Percentiles rank a stretch among this genome's conserved stretches.
Conservation (phyloP, 2,329 filamentous ascomycete species). For the Orbilia javanica region DNA sequence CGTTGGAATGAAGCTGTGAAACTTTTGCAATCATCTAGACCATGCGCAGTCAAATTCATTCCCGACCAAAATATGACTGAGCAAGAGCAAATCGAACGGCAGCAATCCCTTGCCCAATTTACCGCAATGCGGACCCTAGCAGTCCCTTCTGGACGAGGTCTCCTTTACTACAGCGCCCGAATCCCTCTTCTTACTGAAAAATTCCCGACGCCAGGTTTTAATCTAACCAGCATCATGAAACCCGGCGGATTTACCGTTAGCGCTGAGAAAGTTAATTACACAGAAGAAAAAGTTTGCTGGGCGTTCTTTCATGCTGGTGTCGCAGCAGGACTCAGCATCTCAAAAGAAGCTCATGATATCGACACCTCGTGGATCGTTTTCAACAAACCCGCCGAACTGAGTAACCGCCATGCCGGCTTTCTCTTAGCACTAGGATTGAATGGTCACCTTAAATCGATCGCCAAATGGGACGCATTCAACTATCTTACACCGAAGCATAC, state of each 20-base stretch:
- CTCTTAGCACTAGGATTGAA: slow-evolving; percentile 90
- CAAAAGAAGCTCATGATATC: slow-evolving; percentile 88
- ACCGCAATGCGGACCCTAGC: slow-evolving; percentile 89
- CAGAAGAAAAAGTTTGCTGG: slow-evolving; percentile 97
- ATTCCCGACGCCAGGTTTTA: slow-evolving; percentile 89
- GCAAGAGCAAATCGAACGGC: slow-evolving; percentile 87
- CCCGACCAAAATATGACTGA: slow-evolving; percentile 84
- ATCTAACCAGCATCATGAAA: slow-evolving; percentile 89
- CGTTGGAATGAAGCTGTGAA: slow-evolving; percentile 86
- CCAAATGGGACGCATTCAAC: slow-evolving; percentile 99
- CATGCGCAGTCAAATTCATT: slow-evolving; percentile 81
- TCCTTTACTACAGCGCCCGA: slow-evolving; percentile 88
- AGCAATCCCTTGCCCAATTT: slow-evolving; percentile 88
- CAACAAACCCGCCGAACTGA: slow-evolving; percentile 93
- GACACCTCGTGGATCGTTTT: slow-evolving; percentile 99
- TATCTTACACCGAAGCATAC: slow-evolving; percentile 99
- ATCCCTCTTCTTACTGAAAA: slow-evolving; percentile 92
- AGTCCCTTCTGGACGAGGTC: slow-evolving; percentile 85
- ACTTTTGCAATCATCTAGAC: slow-evolving; percentile 85
- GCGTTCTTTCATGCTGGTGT: slow-evolving; percentile 98
- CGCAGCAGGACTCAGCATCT: slow-evolving; percentile 91
- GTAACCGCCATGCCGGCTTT: slow-evolving; percentile 95
- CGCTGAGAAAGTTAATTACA: slow-evolving; percentile 88
- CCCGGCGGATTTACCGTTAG: slow-evolving; percentile 91
- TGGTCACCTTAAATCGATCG: slow-evolving; percentile 91